Percentiles rank a stretch among this genome's conserved stretches.
Evolutionary conservation across 345 rosid species (phyloP).

Genomic region (Hypericum perforatum): DNA sequence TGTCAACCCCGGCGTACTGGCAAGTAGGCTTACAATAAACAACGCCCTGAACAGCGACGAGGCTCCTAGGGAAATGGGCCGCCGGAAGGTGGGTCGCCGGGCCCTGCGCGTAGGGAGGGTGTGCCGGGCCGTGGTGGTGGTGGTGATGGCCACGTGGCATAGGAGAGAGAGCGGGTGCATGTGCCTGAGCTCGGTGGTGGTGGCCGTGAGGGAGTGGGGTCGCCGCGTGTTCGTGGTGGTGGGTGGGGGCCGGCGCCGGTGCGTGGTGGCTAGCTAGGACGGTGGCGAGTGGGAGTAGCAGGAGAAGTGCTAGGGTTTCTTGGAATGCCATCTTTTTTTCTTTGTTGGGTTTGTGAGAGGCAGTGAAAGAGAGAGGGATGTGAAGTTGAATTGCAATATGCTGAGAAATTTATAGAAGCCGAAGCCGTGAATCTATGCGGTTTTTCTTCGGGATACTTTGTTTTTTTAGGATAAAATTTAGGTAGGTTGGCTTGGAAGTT

Average conservation of each 20-base stretch:
- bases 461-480: too few species aligned
- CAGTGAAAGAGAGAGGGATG: neutral
- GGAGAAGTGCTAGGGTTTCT: constrained; percentile 8
- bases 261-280: constrained; percentile 17
- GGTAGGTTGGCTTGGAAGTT: too few species aligned
- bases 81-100: constrained; percentile 25
- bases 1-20: constrained; percentile 46
- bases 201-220: neutral
- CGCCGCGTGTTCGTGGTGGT: constrained; percentile 8
- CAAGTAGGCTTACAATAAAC: constrained; percentile 75
- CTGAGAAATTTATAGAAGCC: too few species aligned
- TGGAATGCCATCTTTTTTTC: constrained; percentile 21
- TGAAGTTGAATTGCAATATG: too few species aligned
- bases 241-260: constrained; percentile 12
- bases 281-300: constrained; percentile 17
- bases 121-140: constrained; percentile 6
- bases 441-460: too few species aligned
- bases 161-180: constrained; percentile 11
- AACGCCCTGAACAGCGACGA: constrained; percentile 66
- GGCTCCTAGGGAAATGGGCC: constrained; percentile 31
- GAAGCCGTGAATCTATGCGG: too few species aligned
- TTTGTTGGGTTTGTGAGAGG: neutral
- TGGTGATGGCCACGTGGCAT: constrained; percentile 23
- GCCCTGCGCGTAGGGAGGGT: constrained; percentile 13
- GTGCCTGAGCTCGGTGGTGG: constrained; percentile 15